Conservation (phyloP, 495 filamentous ascomycete species). For the Trichoderma gamsii region DNA sequence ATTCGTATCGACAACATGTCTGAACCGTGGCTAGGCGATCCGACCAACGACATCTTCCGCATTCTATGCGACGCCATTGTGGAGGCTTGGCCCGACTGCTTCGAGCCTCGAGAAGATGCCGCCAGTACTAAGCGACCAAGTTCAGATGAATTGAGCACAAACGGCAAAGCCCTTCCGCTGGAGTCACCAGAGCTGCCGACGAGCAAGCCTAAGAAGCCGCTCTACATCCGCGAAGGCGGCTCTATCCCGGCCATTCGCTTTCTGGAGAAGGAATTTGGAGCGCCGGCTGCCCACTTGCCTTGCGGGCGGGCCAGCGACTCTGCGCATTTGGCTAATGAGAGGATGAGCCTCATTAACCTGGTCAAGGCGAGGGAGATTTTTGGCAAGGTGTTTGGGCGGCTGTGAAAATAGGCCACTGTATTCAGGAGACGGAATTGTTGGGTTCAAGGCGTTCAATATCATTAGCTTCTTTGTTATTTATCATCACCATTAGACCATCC, state of each 20-base stretch:
- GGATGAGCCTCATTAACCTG: constrained; percentile 78
- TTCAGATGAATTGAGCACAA: neutral
- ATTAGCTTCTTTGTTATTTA: neutral
- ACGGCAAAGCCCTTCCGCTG: neutral
- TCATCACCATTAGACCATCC: neutral
- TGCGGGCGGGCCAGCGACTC: constrained; percentile 93
- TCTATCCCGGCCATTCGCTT: constrained; percentile 91
- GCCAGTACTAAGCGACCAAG: neutral
- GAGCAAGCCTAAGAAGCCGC: constrained; percentile 46
- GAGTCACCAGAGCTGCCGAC: constrained; percentile 6
- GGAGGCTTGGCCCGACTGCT: constrained; percentile 62
- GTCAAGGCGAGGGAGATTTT: constrained; percentile 91
- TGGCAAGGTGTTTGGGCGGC: constrained; percentile 63
- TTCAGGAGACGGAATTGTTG: neutral
- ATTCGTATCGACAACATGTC: constrained; percentile 86
- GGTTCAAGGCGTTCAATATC: too few relatives aligned
- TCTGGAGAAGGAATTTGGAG: constrained; percentile 88
- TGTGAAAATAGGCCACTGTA: constrained; percentile 22
- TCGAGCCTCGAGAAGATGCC: constrained; percentile 14
- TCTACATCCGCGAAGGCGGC: constrained; percentile 94
- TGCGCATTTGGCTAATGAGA: constrained; percentile 92
- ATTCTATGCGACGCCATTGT: constrained; percentile 83
- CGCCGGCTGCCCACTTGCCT: constrained; percentile 87
- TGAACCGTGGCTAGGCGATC: constrained; percentile 93
- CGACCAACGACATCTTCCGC: constrained; percentile 81